Conservation (phyloP, 305 asterid genomes). For the Ilex paraguariensis region DNA sequence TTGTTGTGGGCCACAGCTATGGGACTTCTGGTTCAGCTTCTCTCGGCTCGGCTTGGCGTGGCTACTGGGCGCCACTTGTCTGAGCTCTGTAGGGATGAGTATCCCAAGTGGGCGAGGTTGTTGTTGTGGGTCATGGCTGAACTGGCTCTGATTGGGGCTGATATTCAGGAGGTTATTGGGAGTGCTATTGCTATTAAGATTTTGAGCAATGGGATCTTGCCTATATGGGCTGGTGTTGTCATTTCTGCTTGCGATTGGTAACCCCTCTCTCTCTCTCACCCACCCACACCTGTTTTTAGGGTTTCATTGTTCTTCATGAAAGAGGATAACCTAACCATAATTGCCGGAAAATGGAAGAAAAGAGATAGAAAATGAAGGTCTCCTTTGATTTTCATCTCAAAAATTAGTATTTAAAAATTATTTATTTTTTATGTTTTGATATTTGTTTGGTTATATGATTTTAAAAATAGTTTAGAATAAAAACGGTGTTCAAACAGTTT, state of each 20-base stretch:
- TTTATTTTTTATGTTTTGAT: too few species aligned
- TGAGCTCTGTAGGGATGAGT: slow-evolving; percentile 90
- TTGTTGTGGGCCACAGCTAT: slow-evolving; percentile 14
- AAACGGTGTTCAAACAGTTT: too few species aligned
- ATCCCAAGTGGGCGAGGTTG: slow-evolving; percentile 82
- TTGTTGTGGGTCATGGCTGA: slow-evolving; percentile 92
- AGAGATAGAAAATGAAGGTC: too few species aligned
- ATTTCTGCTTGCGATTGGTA: slow-evolving; percentile 93
- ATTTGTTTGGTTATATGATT: too few species aligned
- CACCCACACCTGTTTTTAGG: neutral
- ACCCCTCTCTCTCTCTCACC: neutral
- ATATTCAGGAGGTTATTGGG: slow-evolving; percentile 95
- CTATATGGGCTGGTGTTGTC: slow-evolving; percentile 89
- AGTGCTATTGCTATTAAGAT: slow-evolving; percentile 92
- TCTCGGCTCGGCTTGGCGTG: slow-evolving; percentile 29
- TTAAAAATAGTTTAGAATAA: too few species aligned
- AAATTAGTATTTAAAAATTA: too few species aligned
- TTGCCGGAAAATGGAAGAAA: too few species aligned
- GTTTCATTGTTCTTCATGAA: too few species aligned
- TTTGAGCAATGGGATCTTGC: slow-evolving; percentile 60
- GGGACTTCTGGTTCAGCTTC: slow-evolving; percentile 15
- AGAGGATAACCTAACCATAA: too few species aligned
- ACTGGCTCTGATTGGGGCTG: slow-evolving; percentile 82
- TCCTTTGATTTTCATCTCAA: too few species aligned
- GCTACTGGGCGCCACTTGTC: slow-evolving; percentile 93